A percentile compares a stretch with the other conserved stretches of the same genome.
Evolutionary conservation across 2,329 filamentous ascomycete species (phyloP).

Genomic region (Meredithiella fracta): DNA sequence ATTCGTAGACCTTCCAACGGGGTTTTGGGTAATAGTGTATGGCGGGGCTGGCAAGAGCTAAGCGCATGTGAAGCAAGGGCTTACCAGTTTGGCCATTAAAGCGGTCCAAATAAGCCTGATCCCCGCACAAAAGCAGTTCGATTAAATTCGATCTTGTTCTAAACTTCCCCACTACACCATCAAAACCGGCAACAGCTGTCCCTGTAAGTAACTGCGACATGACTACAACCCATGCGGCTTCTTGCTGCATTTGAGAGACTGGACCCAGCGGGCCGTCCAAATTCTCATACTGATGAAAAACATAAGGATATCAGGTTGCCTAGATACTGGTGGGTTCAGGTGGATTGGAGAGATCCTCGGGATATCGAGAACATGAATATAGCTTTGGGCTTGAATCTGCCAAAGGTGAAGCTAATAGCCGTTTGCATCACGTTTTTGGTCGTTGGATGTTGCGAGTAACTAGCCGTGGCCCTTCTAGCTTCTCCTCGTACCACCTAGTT

Average conservation of each 20-base stretch:
- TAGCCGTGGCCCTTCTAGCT: too few relatives aligned
- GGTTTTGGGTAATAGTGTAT: neutral
- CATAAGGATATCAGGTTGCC: neutral
- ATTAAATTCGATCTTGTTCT: conserved; percentile 29
- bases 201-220: neutral
- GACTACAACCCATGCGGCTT: neutral
- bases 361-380: too few relatives aligned
- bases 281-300: neutral
- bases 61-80: conserved; percentile 1
- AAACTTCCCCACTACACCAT: conserved; percentile 17
- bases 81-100: conserved; percentile 9
- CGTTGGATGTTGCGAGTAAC: too few relatives aligned
- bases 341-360: too few relatives aligned
- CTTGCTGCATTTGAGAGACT: neutral
- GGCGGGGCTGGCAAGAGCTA: conserved; percentile 4
- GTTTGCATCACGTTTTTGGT: too few relatives aligned
- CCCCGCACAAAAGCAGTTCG: conserved; percentile 20
- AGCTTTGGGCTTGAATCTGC: too few relatives aligned
- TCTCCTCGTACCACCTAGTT: too few relatives aligned
- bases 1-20: conserved; percentile 1
- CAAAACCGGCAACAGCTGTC: conserved; percentile 7
- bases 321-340: neutral
- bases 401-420: too few relatives aligned
- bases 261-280: neutral
- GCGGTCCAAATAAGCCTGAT: conserved; percentile 10